Conservation (phyloP, 768 basidiomycete genomes). For the Glaciozyma martinii region DNA sequence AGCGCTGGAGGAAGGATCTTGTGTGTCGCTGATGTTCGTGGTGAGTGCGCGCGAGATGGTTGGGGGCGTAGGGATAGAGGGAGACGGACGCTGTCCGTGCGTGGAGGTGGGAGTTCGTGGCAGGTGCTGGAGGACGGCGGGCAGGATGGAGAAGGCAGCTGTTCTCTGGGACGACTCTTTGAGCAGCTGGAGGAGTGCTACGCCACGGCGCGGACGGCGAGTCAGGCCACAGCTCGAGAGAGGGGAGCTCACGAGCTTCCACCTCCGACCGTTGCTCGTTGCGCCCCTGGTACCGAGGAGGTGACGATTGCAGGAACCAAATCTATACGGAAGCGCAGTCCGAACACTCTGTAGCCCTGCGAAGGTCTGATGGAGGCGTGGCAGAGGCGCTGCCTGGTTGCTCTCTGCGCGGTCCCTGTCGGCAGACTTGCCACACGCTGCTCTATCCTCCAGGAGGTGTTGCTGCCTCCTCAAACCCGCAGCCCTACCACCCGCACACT, state of each 20-base stretch:
- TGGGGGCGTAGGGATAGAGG: background rate
- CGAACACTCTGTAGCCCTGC: too few species aligned
- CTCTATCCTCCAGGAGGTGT: too few species aligned
- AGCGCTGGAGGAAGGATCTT: conserved; percentile 69
- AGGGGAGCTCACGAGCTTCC: background rate
- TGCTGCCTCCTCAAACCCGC: too few species aligned
- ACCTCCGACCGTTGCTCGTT: too few species aligned
- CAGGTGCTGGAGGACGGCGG: background rate
- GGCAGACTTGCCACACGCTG: too few species aligned
- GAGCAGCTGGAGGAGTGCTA: background rate
- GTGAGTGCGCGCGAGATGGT: conserved; percentile 30
- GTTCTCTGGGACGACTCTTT: background rate
- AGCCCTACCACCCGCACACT: too few species aligned
- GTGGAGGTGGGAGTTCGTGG: background rate
- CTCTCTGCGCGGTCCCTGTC: too few species aligned
- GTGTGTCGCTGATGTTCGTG: conserved; percentile 71
- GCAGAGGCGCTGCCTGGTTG: too few species aligned
- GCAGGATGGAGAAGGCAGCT: background rate
- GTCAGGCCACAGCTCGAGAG: background rate
- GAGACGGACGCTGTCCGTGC: background rate
- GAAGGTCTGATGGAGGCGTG: too few species aligned
- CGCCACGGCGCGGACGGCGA: background rate
- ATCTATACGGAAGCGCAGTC: too few species aligned
- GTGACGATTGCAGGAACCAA: too few species aligned
- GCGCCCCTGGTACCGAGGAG: too few species aligned